Conservation (phyloP, 2,329 filamentous ascomycete species). For the Xylariaceae sp. region DNA sequence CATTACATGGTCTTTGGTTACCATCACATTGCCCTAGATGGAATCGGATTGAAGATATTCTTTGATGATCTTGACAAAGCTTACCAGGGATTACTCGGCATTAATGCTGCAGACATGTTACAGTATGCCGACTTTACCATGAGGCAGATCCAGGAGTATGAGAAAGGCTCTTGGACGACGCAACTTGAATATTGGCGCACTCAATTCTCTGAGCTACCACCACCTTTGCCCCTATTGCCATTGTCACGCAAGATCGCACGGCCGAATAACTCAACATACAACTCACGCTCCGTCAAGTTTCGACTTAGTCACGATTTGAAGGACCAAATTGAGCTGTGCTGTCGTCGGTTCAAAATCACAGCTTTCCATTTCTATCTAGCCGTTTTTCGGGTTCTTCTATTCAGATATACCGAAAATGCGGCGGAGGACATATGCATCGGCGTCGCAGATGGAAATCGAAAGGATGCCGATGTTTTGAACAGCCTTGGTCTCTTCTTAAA, state of each 20-base stretch:
- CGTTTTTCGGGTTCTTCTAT: conserved; percentile 37
- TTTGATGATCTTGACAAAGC: conserved; percentile 11
- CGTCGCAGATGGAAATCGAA: conserved; percentile 43
- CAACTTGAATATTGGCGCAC: neutral
- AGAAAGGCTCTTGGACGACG: neutral
- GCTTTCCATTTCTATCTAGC: conserved; percentile 42
- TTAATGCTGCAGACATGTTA: neutral
- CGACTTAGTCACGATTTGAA: neutral
- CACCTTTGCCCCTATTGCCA: neutral
- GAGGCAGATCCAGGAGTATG: neutral
- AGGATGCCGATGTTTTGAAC: conserved; percentile 26
- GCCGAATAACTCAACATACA: conserved; percentile 14
- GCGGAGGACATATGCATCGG: conserved; percentile 43
- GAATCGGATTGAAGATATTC: conserved; percentile 7
- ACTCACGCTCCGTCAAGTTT: neutral
- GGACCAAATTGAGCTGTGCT: neutral
- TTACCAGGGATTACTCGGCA: neutral
- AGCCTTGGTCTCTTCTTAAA: conserved; percentile 45
- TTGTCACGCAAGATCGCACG: neutral
- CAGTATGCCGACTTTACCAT: conserved; percentile 1
- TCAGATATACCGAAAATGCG: conserved; percentile 22
- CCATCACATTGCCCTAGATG: conserved; percentile 17
- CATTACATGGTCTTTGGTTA: conserved; percentile 10
- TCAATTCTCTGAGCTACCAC: neutral
- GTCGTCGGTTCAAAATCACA: conserved; percentile 17